Evolutionary conservation across 495 filamentous ascomycete species (phyloP).

Genomic region (Patellaria atrata): DNA sequence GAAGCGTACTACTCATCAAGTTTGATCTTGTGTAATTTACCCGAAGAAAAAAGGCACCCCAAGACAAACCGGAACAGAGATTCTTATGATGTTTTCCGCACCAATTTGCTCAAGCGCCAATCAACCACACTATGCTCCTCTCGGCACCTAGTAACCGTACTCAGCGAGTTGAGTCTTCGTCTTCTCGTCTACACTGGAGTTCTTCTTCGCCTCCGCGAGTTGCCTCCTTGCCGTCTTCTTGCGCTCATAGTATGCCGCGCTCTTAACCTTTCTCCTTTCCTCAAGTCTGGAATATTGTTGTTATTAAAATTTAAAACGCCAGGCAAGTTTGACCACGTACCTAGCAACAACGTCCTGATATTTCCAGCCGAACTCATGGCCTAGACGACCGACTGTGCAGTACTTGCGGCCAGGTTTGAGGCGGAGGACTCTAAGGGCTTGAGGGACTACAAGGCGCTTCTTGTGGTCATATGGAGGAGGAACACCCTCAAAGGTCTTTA

Average conservation of each 20-base stretch:
- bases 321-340: conserved; percentile 39
- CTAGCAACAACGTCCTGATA: conserved; percentile 97
- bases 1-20: too few relatives aligned
- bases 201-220: conserved; percentile 81
- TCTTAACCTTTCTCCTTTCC: conserved; percentile 98
- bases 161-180: conserved; percentile 54
- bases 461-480: conserved; percentile 98
- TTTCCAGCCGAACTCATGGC: conserved; percentile 99
- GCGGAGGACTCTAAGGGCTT: conserved; percentile 86
- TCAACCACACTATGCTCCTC: conserved; percentile 2
- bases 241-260: conserved; percentile 96
- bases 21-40: not conserved
- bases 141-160: conserved; percentile 49
- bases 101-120: conserved; percentile 9
- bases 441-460: conserved; percentile 98
- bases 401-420: conserved; percentile 98
- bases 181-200: conserved; percentile 67
- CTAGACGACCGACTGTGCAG: conserved; percentile 94
- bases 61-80: too few relatives aligned
- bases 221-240: conserved; percentile 91
- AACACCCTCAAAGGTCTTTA: conserved; percentile 99
- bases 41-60: too few relatives aligned
- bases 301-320: not conserved
- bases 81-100: conserved; percentile 16
- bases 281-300: conserved; percentile 57